Conservation (phyloP, 2,329 filamentous ascomycete genomes). For the Claviceps sp. region DNA sequence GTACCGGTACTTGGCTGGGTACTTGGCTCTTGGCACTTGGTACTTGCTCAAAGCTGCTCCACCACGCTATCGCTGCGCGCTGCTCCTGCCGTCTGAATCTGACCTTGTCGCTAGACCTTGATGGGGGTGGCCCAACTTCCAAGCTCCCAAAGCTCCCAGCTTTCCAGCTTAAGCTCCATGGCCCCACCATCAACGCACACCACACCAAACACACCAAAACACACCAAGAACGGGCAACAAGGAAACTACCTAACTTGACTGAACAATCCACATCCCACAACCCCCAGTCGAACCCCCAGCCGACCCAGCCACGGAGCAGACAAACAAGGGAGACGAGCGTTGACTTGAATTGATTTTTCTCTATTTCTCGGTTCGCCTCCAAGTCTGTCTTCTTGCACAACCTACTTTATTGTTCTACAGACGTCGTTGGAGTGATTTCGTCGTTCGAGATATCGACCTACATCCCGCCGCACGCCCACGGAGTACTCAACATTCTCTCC, state of each 20-base stretch:
- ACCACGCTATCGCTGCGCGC: not conserved
- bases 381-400: not conserved
- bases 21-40: not conserved
- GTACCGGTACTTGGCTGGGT: not conserved
- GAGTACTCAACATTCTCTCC: not conserved
- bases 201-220: not conserved
- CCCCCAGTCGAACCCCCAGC: not conserved
- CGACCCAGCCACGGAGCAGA: not conserved
- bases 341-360: not conserved
- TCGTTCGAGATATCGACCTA: too few species aligned
- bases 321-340: not conserved
- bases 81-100: not conserved
- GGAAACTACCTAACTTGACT: not conserved
- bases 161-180: not conserved
- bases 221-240: not conserved
- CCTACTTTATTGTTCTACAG: not conserved
- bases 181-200: too few species aligned
- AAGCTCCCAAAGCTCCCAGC: not conserved
- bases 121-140: slow-evolving; percentile 2
- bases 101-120: not conserved
- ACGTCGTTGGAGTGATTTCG: not conserved
- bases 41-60: not conserved
- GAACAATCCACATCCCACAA: not conserved
- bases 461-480: too few species aligned
- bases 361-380: not conserved